phyloP scores from a whole-genome alignment of 305 asterid genomes.

The Nicotiana rustica region DNA sequence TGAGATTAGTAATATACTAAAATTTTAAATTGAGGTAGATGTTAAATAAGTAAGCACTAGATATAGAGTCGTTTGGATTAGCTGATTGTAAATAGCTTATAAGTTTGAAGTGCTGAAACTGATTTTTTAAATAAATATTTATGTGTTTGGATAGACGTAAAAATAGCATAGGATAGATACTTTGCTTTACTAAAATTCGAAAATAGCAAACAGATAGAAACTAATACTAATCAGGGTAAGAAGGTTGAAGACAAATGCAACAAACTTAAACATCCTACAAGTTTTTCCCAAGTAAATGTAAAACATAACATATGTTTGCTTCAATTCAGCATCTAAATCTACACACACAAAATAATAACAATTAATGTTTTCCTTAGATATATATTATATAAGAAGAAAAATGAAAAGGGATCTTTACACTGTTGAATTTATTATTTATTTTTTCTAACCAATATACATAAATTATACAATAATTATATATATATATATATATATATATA shows the following conservation, averaged over 20 bases:
- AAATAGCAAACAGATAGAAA: background rate
- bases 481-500: no score
- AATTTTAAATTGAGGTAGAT: background rate
- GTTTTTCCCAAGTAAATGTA: background rate
- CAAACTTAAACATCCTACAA: constrained; percentile 8
- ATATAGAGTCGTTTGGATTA: background rate
- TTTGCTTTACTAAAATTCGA: background rate
- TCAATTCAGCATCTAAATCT: constrained; percentile 17
- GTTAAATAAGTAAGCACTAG: background rate
- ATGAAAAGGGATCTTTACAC: no score
- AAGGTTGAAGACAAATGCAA: background rate
- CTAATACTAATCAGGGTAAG: no score
- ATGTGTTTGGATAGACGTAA: no score
- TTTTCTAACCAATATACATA: no score
- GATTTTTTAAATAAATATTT: no score
- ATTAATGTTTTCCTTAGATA: background rate
- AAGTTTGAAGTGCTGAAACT: no score
- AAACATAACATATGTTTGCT: background rate
- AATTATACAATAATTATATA: no score
- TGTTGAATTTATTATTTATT: no score
- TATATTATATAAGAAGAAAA: background rate
- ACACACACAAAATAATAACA: background rate
- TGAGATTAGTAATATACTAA: background rate
- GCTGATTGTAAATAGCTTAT: no score
- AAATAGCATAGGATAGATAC: background rate